Evolutionary conservation across 164 flowering plant species (phyloP).

Genomic region (Berberis vulgaris): DNA sequence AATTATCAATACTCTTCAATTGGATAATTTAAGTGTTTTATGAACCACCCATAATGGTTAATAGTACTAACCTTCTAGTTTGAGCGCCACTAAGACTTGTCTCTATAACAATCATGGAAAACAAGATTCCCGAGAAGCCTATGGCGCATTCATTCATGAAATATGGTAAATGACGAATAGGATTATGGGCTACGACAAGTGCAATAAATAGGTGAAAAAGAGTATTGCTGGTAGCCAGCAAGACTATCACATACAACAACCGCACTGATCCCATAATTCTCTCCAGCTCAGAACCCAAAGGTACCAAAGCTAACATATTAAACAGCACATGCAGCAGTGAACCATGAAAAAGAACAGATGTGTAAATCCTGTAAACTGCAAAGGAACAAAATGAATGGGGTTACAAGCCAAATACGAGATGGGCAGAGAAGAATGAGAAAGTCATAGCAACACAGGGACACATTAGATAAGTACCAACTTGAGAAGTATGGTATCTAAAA

Average conservation of each 20-base stretch:
- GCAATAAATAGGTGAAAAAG: conserved; percentile 74
- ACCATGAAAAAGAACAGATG: conserved; percentile 77
- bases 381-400: background rate
- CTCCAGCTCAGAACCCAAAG: conserved; percentile 93
- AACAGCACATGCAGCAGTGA: conserved; percentile 87
- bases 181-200: conserved; percentile 52
- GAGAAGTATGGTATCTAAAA: too few relatives aligned
- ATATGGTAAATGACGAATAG: conserved; percentile 25
- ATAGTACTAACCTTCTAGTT: conserved; percentile 62
- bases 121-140: conserved; percentile 93
- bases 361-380: conserved; percentile 86
- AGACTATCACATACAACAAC: conserved; percentile 41
- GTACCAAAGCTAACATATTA: conserved; percentile 94
- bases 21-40: too few relatives aligned
- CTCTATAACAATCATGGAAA: conserved; percentile 96
- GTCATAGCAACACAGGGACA: background rate
- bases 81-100: conserved; percentile 87
- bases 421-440: background rate
- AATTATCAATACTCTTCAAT: background rate
- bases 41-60: too few relatives aligned
- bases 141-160: conserved; percentile 84
- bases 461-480: background rate
- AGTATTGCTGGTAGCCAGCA: conserved; percentile 84
- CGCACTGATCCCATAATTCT: conserved; percentile 97
- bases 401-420: background rate